Percentiles rank a stretch among this genome's conserved stretches.
Evolutionary conservation across 2,329 filamentous ascomycete species (phyloP).

Genomic region (Westerdykella aurantiaca): DNA sequence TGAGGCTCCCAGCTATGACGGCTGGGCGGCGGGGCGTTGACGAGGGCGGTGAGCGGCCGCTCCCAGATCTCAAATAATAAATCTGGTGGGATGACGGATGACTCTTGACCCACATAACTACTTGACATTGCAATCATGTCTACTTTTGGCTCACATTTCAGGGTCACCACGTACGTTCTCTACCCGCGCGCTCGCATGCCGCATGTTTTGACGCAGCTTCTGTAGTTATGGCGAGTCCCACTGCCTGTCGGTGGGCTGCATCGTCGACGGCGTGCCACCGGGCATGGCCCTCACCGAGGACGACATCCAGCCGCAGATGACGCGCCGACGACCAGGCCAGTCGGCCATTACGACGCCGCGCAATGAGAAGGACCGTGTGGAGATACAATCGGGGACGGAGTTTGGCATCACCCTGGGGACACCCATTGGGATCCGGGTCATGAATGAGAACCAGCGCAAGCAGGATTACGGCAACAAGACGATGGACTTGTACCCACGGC

Average conservation of each 20-base stretch:
- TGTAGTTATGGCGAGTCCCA: slow-evolving; percentile 76
- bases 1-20: too few relatives aligned
- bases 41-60: too few relatives aligned
- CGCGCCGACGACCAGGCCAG: slow-evolving; percentile 81
- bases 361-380: slow-evolving; percentile 84
- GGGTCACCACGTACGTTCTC: slow-evolving; percentile 66
- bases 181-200: slow-evolving; percentile 1
- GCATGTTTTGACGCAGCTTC: slow-evolving; percentile 5
- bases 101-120: neutral
- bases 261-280: slow-evolving; percentile 87
- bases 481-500: slow-evolving; percentile 86
- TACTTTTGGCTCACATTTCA: slow-evolving; percentile 77
- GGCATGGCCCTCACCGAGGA: slow-evolving; percentile 77
- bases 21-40: too few relatives aligned
- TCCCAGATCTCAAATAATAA: neutral
- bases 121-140: slow-evolving; percentile 44
- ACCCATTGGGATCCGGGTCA: slow-evolving; percentile 79
- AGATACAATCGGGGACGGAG: slow-evolving; percentile 90
- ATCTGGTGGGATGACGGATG: neutral
- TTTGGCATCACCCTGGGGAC: slow-evolving; percentile 85
- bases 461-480: slow-evolving; percentile 86
- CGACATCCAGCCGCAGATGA: slow-evolving; percentile 94
- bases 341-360: slow-evolving; percentile 84
- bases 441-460: slow-evolving; percentile 88
- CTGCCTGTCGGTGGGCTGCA: slow-evolving; percentile 88